Base-by-base conservation (phyloP, 2,329 filamentous ascomycete genomes). In the Fusarium secorum region DNA sequence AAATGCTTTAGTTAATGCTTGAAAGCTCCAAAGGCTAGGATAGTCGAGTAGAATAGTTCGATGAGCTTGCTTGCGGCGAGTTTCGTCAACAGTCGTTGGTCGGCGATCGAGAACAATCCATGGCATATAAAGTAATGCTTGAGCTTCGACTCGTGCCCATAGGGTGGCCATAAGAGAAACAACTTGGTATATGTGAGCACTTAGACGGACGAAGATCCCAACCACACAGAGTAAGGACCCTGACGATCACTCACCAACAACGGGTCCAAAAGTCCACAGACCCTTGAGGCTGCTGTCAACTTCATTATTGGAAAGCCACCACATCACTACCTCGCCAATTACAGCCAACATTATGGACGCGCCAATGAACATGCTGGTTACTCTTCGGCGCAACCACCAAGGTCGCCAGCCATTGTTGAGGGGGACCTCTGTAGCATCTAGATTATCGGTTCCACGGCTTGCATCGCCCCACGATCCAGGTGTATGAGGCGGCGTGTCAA, bases 41-140 rank as follows among this genome's bases (percentile, higher is more conserved):
- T 78, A 78, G 33, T 78, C 76, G 22, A 78, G 74, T 11, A 78
- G 52, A 32, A 78, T 63, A 11, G 76, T 76, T 24, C 76, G 71
- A 11, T 69, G 73, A 26, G 74, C 74, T 54, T 77, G 75, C 26
- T 76, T 77, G 22, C 75, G 72, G n/a, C 72, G 70, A 20, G 75
- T 75, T 36, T 77, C 75, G 9, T 75, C 68, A 7, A 73, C 74
- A n/a, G 70, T 74, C 15, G 59, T 60, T 2, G 75, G 75, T 53
- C 69, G 64, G 17, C 60, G 56, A 30, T 77, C 64, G 61, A 78
- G 76, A 32, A 75, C 60, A 28, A 78, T 78, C 76, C 76, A 78
- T 6, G 76, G 76, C 52, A 60, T 77, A 36, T 76, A 78, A 8
- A 76, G 69, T 30, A 75, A 45, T 30, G 76, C 71, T 54, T 78